Base-by-base conservation (phyloP, 75 land plant species). In the Pseudotsuga menziesii region DNA sequence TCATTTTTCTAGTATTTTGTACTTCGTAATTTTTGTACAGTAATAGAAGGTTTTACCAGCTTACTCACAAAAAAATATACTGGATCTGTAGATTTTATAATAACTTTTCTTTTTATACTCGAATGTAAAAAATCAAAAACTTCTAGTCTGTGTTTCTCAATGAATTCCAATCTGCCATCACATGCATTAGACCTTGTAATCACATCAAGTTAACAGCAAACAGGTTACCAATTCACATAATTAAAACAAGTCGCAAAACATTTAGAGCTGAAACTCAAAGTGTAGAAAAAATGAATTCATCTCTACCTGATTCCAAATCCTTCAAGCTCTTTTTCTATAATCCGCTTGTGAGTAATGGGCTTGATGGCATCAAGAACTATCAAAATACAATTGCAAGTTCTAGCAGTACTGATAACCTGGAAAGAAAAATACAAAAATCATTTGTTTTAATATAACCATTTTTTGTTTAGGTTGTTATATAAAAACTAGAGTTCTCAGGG, bases 331-430 rank as follows among this genome's bases (percentile, higher is more conserved):
- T 97, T 97, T 85, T 97, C 99, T 57, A 97, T 97, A n/a, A 97
- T 85, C 15, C 99, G 90, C 80, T 97, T 97, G 91, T 97, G 98
- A 75, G 99, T 97, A 59, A 97, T 97, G 23, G 99, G 99, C 73
- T 97, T 97, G 69, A 97, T 95, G 71, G 99, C 99, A 87, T 97
- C 99, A 75, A 97, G 94, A 74, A 97, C 99, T 71, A 97, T 97
- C 61, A 97, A 76, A 58, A 97, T 97, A 75, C 99, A 97, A 73
- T 95, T 97, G 84, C 99, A 95, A 58, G 99, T 97, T 73, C 99
- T 88, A 48, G 99, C 94, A 73, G 99, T 97, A 83, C 98, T 95
- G 84, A 97, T 97, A 70, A 97, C 99, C 99, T 97, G 86, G 75
- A 44, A 58, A 75, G 4, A 36, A 72, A 56, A 19, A 78, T 54